A percentile compares a stretch with the other conserved stretches of the same genome.
Conservation (phyloP, 139 green algal genomes). For the Volvox africanus region DNA sequence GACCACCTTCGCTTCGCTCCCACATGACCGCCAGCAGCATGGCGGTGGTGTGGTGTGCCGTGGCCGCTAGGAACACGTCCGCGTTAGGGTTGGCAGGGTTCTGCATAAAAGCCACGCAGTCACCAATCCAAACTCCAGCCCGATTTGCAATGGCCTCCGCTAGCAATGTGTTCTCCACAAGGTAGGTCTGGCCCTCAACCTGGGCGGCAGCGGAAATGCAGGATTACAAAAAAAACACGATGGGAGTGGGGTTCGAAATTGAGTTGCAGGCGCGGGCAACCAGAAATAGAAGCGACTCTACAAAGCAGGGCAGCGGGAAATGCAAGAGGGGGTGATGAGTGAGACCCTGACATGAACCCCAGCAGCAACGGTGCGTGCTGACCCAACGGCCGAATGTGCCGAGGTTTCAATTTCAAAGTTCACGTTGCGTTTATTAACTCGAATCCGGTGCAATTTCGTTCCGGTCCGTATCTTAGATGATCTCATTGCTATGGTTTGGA, state of each 20-base stretch:
- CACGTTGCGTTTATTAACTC: too few relatives aligned
- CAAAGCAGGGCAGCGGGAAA: too few relatives aligned
- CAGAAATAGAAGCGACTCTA: too few relatives aligned
- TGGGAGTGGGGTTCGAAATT: background rate
- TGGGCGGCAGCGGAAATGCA: background rate
- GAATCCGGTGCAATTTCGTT: too few relatives aligned
- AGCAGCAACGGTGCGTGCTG: too few relatives aligned
- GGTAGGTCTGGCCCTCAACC: conserved; percentile 35
- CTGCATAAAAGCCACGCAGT: conserved; percentile 48
- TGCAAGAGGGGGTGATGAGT: too few relatives aligned
- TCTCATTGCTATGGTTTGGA: too few relatives aligned
- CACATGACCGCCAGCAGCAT: conserved; percentile 33
- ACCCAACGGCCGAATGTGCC: too few relatives aligned
- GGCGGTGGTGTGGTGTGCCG: conserved; percentile 29
- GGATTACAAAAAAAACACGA: too few relatives aligned
- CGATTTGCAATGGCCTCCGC: conserved; percentile 19
- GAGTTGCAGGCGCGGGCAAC: background rate
- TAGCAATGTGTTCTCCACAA: conserved; percentile 37
- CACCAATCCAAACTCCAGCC: conserved; percentile 44
- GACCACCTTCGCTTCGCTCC: background rate
- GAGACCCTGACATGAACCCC: too few relatives aligned
- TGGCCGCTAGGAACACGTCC: conserved; percentile 41
- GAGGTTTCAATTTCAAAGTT: too few relatives aligned
- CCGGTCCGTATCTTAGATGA: too few relatives aligned
- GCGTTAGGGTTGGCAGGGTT: conserved; percentile 24